Conservation (phyloP, 2,329 filamentous ascomycete species). For the Aspergillus caelatus region DNA sequence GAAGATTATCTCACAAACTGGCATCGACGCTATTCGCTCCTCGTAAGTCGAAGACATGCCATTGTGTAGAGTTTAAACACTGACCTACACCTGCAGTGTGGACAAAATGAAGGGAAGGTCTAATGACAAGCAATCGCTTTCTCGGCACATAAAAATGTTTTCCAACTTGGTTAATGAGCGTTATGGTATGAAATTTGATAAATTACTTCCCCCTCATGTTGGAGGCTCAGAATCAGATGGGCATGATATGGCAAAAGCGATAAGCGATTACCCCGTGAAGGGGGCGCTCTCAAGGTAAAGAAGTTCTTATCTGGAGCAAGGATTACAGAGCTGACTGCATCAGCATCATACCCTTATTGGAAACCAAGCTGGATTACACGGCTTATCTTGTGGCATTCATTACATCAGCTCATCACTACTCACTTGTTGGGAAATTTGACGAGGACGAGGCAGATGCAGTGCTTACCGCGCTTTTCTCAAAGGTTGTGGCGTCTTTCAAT, state of each 20-base stretch:
- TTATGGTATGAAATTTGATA: too few relatives aligned
- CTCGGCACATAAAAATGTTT: not conserved
- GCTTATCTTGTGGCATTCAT: constrained; percentile 3
- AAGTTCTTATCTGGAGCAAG: not conserved
- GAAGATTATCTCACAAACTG: not conserved
- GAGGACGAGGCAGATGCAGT: not conserved
- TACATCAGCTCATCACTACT: not conserved
- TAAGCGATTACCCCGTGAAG: not conserved
- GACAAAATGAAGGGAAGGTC: not conserved
- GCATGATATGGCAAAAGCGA: not conserved
- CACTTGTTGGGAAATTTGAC: not conserved
- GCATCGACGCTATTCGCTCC: not conserved
- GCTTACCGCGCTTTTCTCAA: not conserved
- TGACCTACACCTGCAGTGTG: not conserved
- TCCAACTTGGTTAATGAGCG: not conserved
- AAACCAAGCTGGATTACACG: not conserved
- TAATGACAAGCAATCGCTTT: not conserved
- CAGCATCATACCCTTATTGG: not conserved
- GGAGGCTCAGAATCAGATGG: not conserved
- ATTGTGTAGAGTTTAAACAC: not conserved
- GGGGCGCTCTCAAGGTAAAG: not conserved
- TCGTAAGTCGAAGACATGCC: not conserved
- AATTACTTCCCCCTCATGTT: not conserved
- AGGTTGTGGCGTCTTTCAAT: not conserved
- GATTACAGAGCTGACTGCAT: not conserved